phyloP scores from a whole-genome alignment of 331 rosid species.

The Dryas integrifolia region DNA sequence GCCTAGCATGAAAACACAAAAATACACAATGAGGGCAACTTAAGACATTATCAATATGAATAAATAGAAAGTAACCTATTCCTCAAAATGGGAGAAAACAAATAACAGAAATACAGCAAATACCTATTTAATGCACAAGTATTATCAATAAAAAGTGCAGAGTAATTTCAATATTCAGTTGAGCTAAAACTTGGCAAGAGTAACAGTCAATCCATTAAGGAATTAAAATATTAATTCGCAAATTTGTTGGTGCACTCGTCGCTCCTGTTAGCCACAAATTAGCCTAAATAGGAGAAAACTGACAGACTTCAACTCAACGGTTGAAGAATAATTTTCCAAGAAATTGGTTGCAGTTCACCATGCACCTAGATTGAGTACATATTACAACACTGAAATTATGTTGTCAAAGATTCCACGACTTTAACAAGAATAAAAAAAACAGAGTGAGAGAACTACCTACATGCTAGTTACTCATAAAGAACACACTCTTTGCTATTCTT shows the following conservation, averaged over 20 bases:
- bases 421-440: not conserved
- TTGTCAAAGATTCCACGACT: not conserved
- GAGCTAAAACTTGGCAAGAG: not conserved
- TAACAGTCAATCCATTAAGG: not conserved
- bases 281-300: too few species aligned
- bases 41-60: not conserved
- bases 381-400: too few species aligned
- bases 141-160: not conserved
- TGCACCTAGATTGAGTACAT: not conserved
- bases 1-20: slow-evolving; percentile 40
- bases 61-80: not conserved
- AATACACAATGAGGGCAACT: slow-evolving; percentile 12
- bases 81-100: not conserved
- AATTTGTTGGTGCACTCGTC: not conserved
- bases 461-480: too few species aligned
- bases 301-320: not conserved
- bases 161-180: slow-evolving; percentile 2
- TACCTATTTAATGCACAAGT: not conserved
- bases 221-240: not conserved
- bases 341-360: not conserved
- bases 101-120: not conserved
- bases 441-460: too few species aligned
- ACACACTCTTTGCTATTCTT: too few species aligned
- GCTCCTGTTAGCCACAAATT: too few species aligned
- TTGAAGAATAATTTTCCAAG: not conserved